These are phyloP conservation scores for Schizochytrium sp. DNA, from an alignment of 108 stramenopile species.

Conservation along the genomic window DNA sequence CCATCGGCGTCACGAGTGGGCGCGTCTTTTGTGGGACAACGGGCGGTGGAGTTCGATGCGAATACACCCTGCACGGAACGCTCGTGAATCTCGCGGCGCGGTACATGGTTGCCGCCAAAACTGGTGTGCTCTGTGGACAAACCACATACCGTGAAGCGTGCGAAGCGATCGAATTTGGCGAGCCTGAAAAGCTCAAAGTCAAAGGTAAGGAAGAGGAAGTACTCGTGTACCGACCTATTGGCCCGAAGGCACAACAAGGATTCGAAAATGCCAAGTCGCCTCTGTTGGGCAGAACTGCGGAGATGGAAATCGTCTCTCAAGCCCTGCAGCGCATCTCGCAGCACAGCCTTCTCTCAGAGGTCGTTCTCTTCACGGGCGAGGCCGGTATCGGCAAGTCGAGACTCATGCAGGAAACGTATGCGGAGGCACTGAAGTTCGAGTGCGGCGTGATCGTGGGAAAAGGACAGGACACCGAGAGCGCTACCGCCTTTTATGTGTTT, in stretches of 20 bases:
- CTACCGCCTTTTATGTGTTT: not conserved
- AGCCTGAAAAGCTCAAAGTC: not conserved
- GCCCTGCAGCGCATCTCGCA: not conserved
- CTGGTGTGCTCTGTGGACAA: not conserved
- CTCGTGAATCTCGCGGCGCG: not conserved
- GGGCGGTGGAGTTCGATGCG: not conserved
- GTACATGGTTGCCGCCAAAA: conserved; percentile 12
- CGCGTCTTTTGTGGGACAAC: not conserved
- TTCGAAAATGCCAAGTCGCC: not conserved
- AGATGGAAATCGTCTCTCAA: not conserved
- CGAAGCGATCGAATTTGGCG: not conserved
- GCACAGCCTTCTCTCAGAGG: not conserved
- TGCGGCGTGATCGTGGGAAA: not conserved
- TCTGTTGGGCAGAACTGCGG: not conserved
- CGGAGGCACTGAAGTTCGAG: not conserved
- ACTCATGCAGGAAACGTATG: not conserved
- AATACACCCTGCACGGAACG: conserved; percentile 15
- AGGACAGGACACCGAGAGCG: not conserved
- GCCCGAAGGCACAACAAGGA: not conserved
- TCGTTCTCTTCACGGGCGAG: not conserved
- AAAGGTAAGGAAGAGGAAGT: conserved; percentile 10
- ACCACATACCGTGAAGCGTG: not conserved
- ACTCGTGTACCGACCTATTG: not conserved
- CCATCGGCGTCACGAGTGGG: not conserved
- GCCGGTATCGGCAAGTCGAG: conserved; percentile 13